A percentile compares a stretch with the other conserved stretches of the same genome.
phyloP scores from a whole-genome alignment of 495 filamentous ascomycete genomes.

The Aspergillus incahuasiensis region DNA sequence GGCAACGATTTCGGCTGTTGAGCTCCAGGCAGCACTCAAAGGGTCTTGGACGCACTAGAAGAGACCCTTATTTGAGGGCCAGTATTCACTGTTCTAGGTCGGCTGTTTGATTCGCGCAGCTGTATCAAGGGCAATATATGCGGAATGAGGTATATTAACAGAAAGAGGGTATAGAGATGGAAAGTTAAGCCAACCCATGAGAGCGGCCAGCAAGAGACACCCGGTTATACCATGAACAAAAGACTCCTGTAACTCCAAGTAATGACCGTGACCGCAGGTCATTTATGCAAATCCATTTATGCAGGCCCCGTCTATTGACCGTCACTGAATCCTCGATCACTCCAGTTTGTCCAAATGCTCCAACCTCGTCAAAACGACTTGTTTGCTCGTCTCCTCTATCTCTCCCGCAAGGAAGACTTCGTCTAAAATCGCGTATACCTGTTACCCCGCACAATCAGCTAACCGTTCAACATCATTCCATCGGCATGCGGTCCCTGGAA shows the following conservation, averaged over 20 bases:
- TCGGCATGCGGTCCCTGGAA: neutral
- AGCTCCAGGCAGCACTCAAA: conserved; percentile 5
- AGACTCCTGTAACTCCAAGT: conserved; percentile 19
- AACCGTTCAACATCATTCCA: neutral
- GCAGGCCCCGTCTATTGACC: neutral
- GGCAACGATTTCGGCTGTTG: conserved; percentile 32
- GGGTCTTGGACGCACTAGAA: neutral
- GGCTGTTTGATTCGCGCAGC: neutral
- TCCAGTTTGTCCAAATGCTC: conserved; percentile 97
- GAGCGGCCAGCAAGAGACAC: neutral
- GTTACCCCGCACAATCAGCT: conserved; percentile 16
- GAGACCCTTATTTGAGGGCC: neutral
- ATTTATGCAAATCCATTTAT: conserved; percentile 14
- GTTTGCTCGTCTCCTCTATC: conserved; percentile 97
- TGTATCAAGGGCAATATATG: neutral
- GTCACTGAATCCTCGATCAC: conserved; percentile 32
- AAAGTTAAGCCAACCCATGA: neutral
- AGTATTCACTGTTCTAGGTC: neutral
- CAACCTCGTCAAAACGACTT: conserved; percentile 89
- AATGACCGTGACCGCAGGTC: conserved; percentile 18
- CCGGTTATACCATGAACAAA: conserved; percentile 1
- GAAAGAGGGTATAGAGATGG: conserved; percentile 10
- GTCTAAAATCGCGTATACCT: conserved; percentile 98
- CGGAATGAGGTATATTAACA: neutral
- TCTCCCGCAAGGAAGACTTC: conserved; percentile 96